These are phyloP conservation scores for Phytophthora tubulina DNA, from an alignment of 352 stramenopile species.

Conservation along the genomic window DNA sequence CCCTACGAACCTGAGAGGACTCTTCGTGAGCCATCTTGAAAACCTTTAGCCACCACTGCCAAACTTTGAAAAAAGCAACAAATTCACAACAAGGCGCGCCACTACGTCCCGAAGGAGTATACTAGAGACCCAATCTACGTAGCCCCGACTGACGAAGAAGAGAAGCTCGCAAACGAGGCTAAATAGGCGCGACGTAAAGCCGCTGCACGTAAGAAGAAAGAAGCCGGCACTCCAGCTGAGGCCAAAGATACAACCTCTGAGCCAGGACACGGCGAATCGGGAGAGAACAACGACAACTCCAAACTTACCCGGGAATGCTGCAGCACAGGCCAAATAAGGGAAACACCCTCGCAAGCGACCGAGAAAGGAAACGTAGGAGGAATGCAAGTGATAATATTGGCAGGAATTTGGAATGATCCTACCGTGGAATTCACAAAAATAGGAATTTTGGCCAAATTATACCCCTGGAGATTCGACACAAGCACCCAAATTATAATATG, in stretches of 20 bases:
- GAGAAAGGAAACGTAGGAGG: neutral
- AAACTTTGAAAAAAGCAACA: slow-evolving; percentile 17
- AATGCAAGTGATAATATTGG: too few relatives aligned
- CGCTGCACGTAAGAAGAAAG: neutral
- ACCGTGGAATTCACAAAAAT: too few relatives aligned
- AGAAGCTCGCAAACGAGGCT: neutral
- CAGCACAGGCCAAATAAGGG: too few relatives aligned
- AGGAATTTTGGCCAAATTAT: too few relatives aligned
- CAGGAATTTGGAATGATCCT: too few relatives aligned
- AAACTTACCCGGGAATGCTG: too few relatives aligned
- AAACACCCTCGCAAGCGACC: neutral
- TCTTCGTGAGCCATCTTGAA: slow-evolving; percentile 1
- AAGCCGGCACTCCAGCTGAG: neutral
- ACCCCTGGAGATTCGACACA: too few relatives aligned
- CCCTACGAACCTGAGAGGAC: neutral
- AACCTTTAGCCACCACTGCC: neutral
- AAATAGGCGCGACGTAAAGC: neutral
- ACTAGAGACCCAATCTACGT: slow-evolving; percentile 16
- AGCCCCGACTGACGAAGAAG: slow-evolving; percentile 10
- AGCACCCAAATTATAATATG: too few relatives aligned
- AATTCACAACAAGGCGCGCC: slow-evolving; percentile 27
- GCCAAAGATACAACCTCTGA: neutral
- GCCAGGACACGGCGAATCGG: too few relatives aligned
- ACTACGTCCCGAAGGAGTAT: slow-evolving; percentile 27
- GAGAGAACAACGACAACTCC: too few relatives aligned